These are phyloP conservation scores for Aegilops longissima DNA, from an alignment of 176 grass and related monocot genomes.

Conservation along the genomic window DNA sequence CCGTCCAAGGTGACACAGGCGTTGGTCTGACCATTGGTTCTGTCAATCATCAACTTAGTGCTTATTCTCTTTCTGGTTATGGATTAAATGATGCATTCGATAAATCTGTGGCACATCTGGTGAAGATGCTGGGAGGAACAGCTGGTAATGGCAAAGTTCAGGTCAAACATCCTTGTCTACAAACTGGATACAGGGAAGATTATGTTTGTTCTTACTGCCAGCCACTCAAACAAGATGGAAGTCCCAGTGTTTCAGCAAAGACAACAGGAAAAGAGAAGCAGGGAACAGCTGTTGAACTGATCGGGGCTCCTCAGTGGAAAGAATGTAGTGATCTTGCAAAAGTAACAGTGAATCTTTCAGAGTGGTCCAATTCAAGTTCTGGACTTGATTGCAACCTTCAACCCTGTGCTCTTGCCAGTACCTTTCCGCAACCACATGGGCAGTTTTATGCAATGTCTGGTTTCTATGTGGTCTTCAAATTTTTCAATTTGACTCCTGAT, in stretches of 20 bases:
- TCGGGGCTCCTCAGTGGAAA: slow-evolving; percentile 85
- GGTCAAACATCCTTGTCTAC: slow-evolving; percentile 90
- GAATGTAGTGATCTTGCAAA: slow-evolving; percentile 78
- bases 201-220: slow-evolving; percentile 80
- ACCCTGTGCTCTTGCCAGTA: slow-evolving; percentile 76
- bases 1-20: slow-evolving; percentile 59
- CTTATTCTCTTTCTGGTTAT: slow-evolving; percentile 97
- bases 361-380: slow-evolving; percentile 75
- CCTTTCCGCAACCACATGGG: slow-evolving; percentile 66
- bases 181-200: slow-evolving; percentile 86
- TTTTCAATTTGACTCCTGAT: slow-evolving; percentile 92
- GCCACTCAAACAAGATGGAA: slow-evolving; percentile 62
- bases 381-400: slow-evolving; percentile 67
- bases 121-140: slow-evolving; percentile 45
- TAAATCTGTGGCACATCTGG: slow-evolving; percentile 86
- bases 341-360: slow-evolving; percentile 72
- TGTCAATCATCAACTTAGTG: slow-evolving; percentile 73
- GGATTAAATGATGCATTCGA: slow-evolving; percentile 99
- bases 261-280: slow-evolving; percentile 41
- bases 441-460: slow-evolving; percentile 93
- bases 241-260: slow-evolving; percentile 55
- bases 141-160: slow-evolving; percentile 60
- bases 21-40: slow-evolving; percentile 76
- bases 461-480: slow-evolving; percentile 93
- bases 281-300: slow-evolving; percentile 67